Base-by-base conservation (phyloP, 176 grass and related monocot genomes). In the Triticum monococcum region DNA sequence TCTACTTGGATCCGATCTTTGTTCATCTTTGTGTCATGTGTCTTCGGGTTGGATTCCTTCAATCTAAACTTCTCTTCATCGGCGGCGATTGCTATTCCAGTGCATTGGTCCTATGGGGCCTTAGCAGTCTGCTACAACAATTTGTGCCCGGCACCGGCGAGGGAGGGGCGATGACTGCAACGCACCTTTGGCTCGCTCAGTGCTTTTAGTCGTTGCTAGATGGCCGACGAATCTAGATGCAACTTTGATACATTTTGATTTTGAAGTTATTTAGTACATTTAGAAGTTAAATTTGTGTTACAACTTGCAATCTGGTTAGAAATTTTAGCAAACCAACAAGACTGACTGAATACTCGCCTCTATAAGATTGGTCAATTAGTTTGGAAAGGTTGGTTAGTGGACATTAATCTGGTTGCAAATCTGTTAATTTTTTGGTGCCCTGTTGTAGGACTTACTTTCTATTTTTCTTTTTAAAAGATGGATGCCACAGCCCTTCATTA, bases 401-500 rank as follows among this genome's bases (percentile, higher is more conserved):
- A 79, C 80, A 38, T 66, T 65, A 12, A 66, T 66, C 62, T 9
- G 25, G 16, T 50, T 59, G 23, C 23, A 26, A 30, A 37, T 36
- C 30, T 57, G 12, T 7, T 59, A 22, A 18, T 22, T 67, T 56
- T 33, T 16, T 0, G 5, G 7, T 77, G 7, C 40, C 35, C 70
- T 20, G 23, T 41, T 50, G 4, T 63, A 63, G 28, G 83, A 35
- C 67, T 22, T 62, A 46, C 5, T 31, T 31, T 85, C 4, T 56
- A 38, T 1, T n/a, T 52, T 87, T 81, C 12, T 77, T 50, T 75
- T 64, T 79, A 40, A 61, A 61, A 94, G 96, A 95, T 98, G 88
- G 93, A 98, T 89, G 86, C 93, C 12, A 22, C 86, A 65, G 87
- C 90, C 80, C 96, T 98, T 73, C 91, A 98, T 57, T 85, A 98